Percentiles rank a stretch among this genome's conserved stretches.
Conservation (phyloP, 169 alveolate genomes). For the Theileria annulata region DNA sequence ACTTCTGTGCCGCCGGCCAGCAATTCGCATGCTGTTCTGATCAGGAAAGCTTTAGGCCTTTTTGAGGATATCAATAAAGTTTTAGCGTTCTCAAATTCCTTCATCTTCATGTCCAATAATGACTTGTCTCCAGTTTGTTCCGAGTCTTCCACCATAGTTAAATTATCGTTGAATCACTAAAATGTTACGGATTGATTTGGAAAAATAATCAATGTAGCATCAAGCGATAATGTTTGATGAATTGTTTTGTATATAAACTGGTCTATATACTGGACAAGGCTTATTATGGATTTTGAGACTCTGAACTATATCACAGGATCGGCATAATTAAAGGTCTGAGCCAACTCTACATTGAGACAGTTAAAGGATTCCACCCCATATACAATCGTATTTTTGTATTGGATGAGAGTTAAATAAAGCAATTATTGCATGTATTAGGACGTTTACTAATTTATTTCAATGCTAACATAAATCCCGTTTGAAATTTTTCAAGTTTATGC, state of each 20-base stretch:
- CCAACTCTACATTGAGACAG: neutral
- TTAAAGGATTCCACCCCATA: neutral
- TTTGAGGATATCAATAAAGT: constrained; percentile 74
- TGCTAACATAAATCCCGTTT: neutral
- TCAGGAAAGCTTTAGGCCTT: constrained; percentile 77
- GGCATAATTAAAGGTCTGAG: neutral
- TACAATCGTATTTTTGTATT: neutral
- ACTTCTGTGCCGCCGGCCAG: constrained; percentile 82
- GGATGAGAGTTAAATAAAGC: neutral
- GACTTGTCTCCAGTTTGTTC: constrained; percentile 44
- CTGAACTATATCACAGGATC: neutral
- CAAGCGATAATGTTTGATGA: neutral
- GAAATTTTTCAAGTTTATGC: neutral
- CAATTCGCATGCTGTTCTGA: constrained; percentile 80
- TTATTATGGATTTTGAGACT: neutral
- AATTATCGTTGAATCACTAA: neutral
- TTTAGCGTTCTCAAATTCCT: constrained; percentile 78
- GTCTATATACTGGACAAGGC: neutral
- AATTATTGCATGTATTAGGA: neutral
- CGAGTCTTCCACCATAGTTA: constrained; percentile 26
- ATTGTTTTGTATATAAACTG: neutral
- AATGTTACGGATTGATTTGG: neutral
- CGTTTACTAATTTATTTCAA: neutral
- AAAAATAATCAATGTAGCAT: neutral
- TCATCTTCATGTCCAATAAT: constrained; percentile 41